Evolutionary conservation across 2,329 filamentous ascomycete genomes (phyloP).

Genomic region (Didymosphaeria variabile): DNA sequence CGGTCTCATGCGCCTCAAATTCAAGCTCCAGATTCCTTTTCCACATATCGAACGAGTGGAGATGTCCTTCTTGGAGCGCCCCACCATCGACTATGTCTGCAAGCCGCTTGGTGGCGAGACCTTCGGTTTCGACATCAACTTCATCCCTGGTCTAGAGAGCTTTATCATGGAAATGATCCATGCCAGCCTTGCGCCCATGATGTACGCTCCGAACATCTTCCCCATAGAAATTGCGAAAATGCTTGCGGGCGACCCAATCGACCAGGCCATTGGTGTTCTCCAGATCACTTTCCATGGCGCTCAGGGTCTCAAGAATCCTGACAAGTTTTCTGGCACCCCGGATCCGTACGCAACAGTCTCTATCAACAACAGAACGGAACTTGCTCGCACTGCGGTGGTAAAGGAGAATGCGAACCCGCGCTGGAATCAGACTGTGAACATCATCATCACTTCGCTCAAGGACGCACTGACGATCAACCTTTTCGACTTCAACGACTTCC

Average conservation of each 20-base stretch:
- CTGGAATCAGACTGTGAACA: slow-evolving; percentile 97
- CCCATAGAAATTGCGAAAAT: slow-evolving; percentile 99
- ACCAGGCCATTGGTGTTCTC: slow-evolving; percentile 93
- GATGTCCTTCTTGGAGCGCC: slow-evolving; percentile 90
- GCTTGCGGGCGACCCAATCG: slow-evolving; percentile 90
- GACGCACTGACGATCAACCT: slow-evolving; percentile 86
- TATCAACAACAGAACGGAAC: slow-evolving; percentile 80
- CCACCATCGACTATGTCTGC: slow-evolving; percentile 94
- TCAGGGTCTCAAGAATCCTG: slow-evolving; percentile 90
- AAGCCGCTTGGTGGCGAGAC: slow-evolving; percentile 95
- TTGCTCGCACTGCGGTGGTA: slow-evolving; percentile 89
- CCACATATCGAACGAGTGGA: slow-evolving; percentile 95
- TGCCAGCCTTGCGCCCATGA: slow-evolving; percentile 91
- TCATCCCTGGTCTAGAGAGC: slow-evolving; percentile 90
- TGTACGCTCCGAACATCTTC: slow-evolving; percentile 98
- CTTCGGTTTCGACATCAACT: slow-evolving; percentile 98
- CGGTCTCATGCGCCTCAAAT: slow-evolving; percentile 94
- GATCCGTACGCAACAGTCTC: slow-evolving; percentile 90
- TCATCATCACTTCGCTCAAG: slow-evolving; percentile 90
- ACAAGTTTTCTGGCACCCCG: slow-evolving; percentile 89
- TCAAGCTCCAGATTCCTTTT: slow-evolving; percentile 96
- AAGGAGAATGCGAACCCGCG: slow-evolving; percentile 84
- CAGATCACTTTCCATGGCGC: slow-evolving; percentile 92
- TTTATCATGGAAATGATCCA: slow-evolving; percentile 98
- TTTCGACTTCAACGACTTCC: slow-evolving; percentile 93